Base-by-base conservation (phyloP, 192 early-diverging fungal genomes). In the Podila epigama region DNA sequence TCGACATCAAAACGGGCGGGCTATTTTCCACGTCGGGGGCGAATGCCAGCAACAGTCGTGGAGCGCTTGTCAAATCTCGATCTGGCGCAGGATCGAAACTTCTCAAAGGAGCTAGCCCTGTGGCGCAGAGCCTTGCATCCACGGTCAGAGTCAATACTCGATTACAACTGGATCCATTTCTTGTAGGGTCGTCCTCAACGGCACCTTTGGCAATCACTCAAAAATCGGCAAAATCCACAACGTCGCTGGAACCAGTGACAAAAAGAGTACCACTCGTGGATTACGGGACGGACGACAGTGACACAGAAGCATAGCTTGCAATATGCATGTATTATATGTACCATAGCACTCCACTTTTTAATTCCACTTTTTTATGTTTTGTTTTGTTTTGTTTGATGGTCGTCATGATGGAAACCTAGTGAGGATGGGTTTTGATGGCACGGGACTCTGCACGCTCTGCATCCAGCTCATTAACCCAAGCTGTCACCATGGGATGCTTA, bases 401-500 rank as follows among this genome's bases (percentile, higher is more conserved):
- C 3, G 5, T 32, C 27, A 9, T 12, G 32, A 5, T 11, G 7
- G 15, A 13, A 20, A 56, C 11, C 20, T 15, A 32, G 27, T 10
- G 36, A 13, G 48, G 10, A 51, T 40, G 61, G 10, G 64, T 50
- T 51, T 77, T 77, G 22, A 68, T 68, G 2, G 66, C 73, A 2
- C 66, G 73, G 34, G 61, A 70, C 60, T 82, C 63, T 44, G 78
- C 63, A 35, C 90, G 70, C 56, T 89, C 81, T 29, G 60, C 52
- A 39, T 91, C 90, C 32, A 98, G 83, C 63, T 88, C 93, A n/a
- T 94, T 89, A 12, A 87, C 96, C 95, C 95, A 95, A 25, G 79
- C 81, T 40, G 87, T 85, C 13, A 96, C 90, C 58, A 87, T 88
- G 18, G 95, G 94, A 59, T 98, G 95, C 59, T 70, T 72, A 75